Base-by-base conservation (phyloP, 2,329 filamentous ascomycete species). In the Trichoderma aggressivum region DNA sequence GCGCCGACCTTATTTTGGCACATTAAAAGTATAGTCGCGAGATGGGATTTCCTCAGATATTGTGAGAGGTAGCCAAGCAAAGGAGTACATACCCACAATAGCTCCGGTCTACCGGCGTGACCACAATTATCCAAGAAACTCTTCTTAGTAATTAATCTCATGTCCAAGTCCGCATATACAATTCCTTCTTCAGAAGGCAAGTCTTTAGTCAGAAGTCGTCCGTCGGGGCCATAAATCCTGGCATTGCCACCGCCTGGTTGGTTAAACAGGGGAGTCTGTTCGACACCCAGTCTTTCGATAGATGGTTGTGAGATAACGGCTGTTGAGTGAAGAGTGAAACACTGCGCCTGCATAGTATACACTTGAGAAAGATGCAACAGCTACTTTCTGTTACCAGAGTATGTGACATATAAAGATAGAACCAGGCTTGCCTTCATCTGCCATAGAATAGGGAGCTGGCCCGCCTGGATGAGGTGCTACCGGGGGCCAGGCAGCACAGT, bases 331-430 rank as follows among this genome's bases (percentile, higher is more conserved):
- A 61, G 30, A 61, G 59, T 61, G 18, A 61, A 61, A 24, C 59
- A 61, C 24, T 61, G 59, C 11, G 59, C 59, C 14, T 61, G 59
- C 59, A 61, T 61, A 10, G 59, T 61, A 61, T 12, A 61, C 59
- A 26, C 59, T 61, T 26, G 59, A 61, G 34, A 61, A 61, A 61
- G 59, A 26, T 39, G 59, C 59, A 61, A 61, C 59, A 61, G 59
- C 59, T 61, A 43, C 34, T 16, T 43, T 7, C 5, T 3, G 14
- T 61, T 24, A 47, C 18, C 43, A 12, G 5, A 21, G 21, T 21
- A 47, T 21, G n/a, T n/a, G 8, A 47, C 3, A 11, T 18, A 47
- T 21, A 21, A 47, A 47, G 43, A 47, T 12, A 21, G 43, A 11
- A 21, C n/a, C n/a, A 11, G 4, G n/a, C 43, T 47, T 47, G 43